A percentile compares a stretch with the other conserved stretches of the same genome.
phyloP scores from a whole-genome alignment of 371 early-diverging fungal species.

The Mortierella sp. region DNA sequence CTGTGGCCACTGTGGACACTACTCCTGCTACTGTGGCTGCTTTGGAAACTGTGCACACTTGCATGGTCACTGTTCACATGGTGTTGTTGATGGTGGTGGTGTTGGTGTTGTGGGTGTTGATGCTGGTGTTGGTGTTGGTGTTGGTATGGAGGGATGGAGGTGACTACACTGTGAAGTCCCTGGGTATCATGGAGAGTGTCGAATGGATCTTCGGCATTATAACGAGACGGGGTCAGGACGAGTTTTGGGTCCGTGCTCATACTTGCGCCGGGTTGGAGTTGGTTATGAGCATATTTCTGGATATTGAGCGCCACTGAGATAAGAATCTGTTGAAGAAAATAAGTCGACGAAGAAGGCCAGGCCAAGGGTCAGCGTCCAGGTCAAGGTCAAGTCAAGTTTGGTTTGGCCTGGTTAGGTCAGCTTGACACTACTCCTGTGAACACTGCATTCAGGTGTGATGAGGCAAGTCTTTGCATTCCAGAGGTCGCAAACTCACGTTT shows the following conservation, averaged over 20 bases:
- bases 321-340: slow-evolving; percentile 60
- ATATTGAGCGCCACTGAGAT: slow-evolving; percentile 79
- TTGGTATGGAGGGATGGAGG: not conserved
- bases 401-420: not conserved
- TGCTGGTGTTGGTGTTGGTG: not conserved
- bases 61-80: not conserved
- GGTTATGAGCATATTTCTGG: slow-evolving; percentile 73
- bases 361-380: not conserved
- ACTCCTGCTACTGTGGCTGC: slow-evolving; percentile 34
- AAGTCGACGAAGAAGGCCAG: not conserved
- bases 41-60: slow-evolving; percentile 17
- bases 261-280: slow-evolving; percentile 35
- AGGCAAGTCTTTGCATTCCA: not conserved
- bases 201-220: slow-evolving; percentile 20
- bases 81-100: not conserved
- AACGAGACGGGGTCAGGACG: slow-evolving; percentile 16
- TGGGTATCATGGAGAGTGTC: slow-evolving; percentile 13
- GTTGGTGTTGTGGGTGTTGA: not conserved
- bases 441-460: not conserved
- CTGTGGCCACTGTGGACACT: slow-evolving; percentile 24
- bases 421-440: not conserved
- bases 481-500: slow-evolving; percentile 61
- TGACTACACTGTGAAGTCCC: not conserved
- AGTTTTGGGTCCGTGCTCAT: slow-evolving; percentile 16
- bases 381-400: not conserved